These are phyloP conservation scores for Teunomyces barrocoloradensis DNA, from an alignment of 805 yeast genomes.

Conservation along the genomic window DNA sequence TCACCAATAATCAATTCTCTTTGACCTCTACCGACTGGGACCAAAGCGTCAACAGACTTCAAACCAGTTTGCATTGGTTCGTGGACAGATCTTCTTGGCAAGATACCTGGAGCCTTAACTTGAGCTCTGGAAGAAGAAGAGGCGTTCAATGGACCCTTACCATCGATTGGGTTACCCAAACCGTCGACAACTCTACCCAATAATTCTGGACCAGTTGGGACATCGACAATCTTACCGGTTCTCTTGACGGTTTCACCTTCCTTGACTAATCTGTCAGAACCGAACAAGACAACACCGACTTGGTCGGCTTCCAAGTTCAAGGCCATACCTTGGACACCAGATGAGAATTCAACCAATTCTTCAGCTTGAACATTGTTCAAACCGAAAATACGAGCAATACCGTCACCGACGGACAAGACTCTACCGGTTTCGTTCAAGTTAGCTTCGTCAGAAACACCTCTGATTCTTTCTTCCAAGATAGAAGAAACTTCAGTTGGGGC, in stretches of 20 bases:
- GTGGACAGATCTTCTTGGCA: slow-evolving; percentile 97
- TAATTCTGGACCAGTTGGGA: slow-evolving; percentile 97
- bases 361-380: slow-evolving; percentile 99
- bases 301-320: slow-evolving; percentile 99
- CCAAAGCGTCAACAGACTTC: slow-evolving; percentile 97
- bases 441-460: slow-evolving; percentile 98
- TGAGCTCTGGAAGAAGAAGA: slow-evolving; percentile 89
- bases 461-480: slow-evolving; percentile 97
- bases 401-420: slow-evolving; percentile 99
- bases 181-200: slow-evolving; percentile 99
- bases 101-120: slow-evolving; percentile 99
- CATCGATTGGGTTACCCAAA: slow-evolving; percentile 98
- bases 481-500: slow-evolving; percentile 99
- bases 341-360: slow-evolving; percentile 98
- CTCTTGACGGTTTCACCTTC: slow-evolving; percentile 99
- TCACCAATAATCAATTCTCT: slow-evolving; percentile 99
- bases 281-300: slow-evolving; percentile 99
- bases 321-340: slow-evolving; percentile 99
- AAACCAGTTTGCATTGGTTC: slow-evolving; percentile 99
- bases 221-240: slow-evolving; percentile 99
- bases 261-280: slow-evolving; percentile 97
- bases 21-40: slow-evolving; percentile 99
- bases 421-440: slow-evolving; percentile 99
- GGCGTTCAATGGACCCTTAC: slow-evolving; percentile 96
- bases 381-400: slow-evolving; percentile 99